phyloP scores from a whole-genome alignment of 73 alveolate species.

The Paramecium caudatum region DNA sequence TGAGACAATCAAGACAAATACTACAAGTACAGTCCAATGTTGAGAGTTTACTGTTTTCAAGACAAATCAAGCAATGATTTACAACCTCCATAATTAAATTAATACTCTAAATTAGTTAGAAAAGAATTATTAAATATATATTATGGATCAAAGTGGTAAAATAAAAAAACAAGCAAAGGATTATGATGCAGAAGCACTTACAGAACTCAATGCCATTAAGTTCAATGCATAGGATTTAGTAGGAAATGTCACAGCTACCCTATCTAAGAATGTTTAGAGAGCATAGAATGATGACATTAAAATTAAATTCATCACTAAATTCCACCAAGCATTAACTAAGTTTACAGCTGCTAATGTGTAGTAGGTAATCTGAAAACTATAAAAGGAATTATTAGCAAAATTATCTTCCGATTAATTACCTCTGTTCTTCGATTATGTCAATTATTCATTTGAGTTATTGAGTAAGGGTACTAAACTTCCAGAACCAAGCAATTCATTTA shows the following conservation, averaged over 20 bases:
- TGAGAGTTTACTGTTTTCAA: background rate
- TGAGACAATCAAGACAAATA: slow-evolving; percentile 1
- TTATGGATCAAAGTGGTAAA: background rate
- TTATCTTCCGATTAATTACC: background rate
- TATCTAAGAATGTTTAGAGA: slow-evolving; percentile 15
- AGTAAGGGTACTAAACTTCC: slow-evolving; percentile 4
- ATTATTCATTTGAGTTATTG: slow-evolving; percentile 50
- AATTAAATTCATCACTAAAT: background rate
- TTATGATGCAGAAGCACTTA: background rate
- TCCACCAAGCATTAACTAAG: background rate
- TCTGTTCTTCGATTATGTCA: slow-evolving; percentile 34
- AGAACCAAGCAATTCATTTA: background rate
- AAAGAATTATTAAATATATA: background rate
- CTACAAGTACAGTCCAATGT: slow-evolving; percentile 31
- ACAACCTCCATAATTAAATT: background rate
- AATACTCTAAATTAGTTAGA: too few relatives aligned
- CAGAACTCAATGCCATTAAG: background rate
- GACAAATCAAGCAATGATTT: slow-evolving; percentile 32
- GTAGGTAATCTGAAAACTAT: background rate
- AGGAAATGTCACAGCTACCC: background rate
- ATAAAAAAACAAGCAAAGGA: background rate
- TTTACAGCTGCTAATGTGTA: slow-evolving; percentile 17
- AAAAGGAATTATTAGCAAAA: background rate
- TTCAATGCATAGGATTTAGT: background rate
- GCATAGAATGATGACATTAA: slow-evolving; percentile 40